phyloP scores from a whole-genome alignment of 441 rosid genomes.

The Rhodomyrtus psidioides region DNA sequence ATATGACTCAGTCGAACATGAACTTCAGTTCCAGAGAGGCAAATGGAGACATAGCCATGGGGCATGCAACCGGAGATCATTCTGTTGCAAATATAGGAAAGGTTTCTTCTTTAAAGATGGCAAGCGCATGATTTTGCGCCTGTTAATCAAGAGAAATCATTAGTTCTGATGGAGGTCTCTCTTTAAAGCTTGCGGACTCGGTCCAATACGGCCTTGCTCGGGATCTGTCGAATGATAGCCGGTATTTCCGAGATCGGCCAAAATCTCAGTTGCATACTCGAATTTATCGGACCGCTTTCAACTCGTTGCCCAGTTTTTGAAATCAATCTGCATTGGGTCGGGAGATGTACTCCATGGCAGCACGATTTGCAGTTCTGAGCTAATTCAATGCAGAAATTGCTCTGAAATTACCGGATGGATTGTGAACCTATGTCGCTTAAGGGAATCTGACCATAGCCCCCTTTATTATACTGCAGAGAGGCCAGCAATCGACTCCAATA shows the following conservation, averaged over 20 bases:
- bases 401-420: background rate
- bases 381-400: background rate
- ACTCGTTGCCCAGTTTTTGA: background rate
- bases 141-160: too few relatives aligned
- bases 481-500: background rate
- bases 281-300: background rate
- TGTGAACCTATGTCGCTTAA: background rate
- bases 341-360: background rate
- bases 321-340: background rate
- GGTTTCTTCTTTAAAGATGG: too few relatives aligned
- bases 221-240: background rate
- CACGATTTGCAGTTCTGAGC: background rate
- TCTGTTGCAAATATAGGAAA: background rate
- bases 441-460: background rate
- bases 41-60: background rate
- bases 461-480: background rate
- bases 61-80: background rate
- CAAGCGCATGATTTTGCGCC: too few relatives aligned
- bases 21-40: background rate
- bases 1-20: background rate
- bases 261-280: background rate
- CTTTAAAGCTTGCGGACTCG: too few relatives aligned
- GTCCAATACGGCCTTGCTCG: background rate
- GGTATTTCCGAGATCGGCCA: background rate
- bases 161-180: background rate